Conservation (phyloP, 164 flowering plant species). For the Buxus sempervirens region DNA sequence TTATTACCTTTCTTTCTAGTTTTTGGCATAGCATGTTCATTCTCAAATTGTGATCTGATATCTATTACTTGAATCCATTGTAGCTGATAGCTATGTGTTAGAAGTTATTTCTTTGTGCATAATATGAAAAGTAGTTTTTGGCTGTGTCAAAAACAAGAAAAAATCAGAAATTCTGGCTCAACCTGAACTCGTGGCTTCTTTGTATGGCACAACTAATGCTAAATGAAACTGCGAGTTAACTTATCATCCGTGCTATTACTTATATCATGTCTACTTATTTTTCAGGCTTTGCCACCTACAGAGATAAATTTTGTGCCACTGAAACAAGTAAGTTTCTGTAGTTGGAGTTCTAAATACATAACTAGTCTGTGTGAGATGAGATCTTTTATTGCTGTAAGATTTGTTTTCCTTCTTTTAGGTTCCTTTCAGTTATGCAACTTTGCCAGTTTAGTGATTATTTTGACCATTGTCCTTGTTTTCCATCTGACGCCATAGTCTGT, state of each 20-base stretch:
- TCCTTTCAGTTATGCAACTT: too few species aligned
- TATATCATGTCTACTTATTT: conserved; percentile 12
- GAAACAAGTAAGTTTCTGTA: conserved; percentile 60
- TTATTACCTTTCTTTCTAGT: too few species aligned
- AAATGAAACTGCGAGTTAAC: background rate
- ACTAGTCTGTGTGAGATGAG: background rate
- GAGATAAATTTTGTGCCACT: conserved; percentile 86
- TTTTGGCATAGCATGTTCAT: too few species aligned
- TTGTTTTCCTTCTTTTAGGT: background rate
- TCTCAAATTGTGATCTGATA: too few species aligned
- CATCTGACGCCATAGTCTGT: background rate
- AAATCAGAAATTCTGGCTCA: background rate
- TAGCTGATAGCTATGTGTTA: too few species aligned
- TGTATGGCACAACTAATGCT: background rate
- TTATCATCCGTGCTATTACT: background rate
- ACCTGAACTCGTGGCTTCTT: background rate
- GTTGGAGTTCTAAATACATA: background rate
- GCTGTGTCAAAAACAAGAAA: too few species aligned
- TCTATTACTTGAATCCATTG: too few species aligned
- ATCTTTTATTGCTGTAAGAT: too few species aligned
- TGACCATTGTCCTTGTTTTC: background rate
- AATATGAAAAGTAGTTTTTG: too few species aligned
- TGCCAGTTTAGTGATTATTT: too few species aligned
- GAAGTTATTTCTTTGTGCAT: too few species aligned
- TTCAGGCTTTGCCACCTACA: conserved; percentile 84